Evolutionary conservation across 23 red algal species (phyloP).

Genomic region (Gracilaria domingensis): DNA sequence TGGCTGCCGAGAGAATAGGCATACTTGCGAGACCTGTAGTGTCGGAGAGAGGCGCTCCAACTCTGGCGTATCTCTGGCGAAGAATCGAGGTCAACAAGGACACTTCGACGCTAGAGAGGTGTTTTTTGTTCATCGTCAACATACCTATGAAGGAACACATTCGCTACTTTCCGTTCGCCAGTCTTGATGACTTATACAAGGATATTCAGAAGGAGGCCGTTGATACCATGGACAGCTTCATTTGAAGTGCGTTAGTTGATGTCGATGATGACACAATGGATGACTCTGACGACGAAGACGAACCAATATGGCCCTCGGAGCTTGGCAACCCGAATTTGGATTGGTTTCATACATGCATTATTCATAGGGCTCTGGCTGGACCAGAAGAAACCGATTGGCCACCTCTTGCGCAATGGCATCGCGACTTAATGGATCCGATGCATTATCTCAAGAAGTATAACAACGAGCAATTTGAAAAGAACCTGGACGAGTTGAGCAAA

Average conservation of each 20-base stretch:
- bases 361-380: slow-evolving; percentile 51
- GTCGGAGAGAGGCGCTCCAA: slow-evolving; percentile 19
- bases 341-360: slow-evolving; percentile 62
- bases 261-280: not conserved
- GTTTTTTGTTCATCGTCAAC: slow-evolving; percentile 49
- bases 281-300: slow-evolving; percentile 51
- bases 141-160: slow-evolving; percentile 68
- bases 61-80: slow-evolving; percentile 51
- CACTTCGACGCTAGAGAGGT: not conserved
- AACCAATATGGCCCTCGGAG: slow-evolving; percentile 32
- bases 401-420: slow-evolving; percentile 43
- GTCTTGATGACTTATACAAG: slow-evolving; percentile 22
- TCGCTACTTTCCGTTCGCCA: slow-evolving; percentile 51
- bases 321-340: slow-evolving; percentile 63
- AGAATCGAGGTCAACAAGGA: slow-evolving; percentile 27
- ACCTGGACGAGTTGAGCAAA: slow-evolving; percentile 22
- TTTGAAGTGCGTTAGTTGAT: slow-evolving; percentile 20
- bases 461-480: not conserved
- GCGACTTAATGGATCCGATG: slow-evolving; percentile 25
- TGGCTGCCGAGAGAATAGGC: slow-evolving; percentile 60
- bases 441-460: slow-evolving; percentile 20
- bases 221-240: slow-evolving; percentile 42
- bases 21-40: slow-evolving; percentile 52
- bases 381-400: slow-evolving; percentile 39
- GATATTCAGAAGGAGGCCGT: slow-evolving; percentile 17